A percentile compares a stretch with the other conserved stretches of the same genome.
phyloP scores from a whole-genome alignment of 2,329 filamentous ascomycete genomes.

The Nemania sp. region DNA sequence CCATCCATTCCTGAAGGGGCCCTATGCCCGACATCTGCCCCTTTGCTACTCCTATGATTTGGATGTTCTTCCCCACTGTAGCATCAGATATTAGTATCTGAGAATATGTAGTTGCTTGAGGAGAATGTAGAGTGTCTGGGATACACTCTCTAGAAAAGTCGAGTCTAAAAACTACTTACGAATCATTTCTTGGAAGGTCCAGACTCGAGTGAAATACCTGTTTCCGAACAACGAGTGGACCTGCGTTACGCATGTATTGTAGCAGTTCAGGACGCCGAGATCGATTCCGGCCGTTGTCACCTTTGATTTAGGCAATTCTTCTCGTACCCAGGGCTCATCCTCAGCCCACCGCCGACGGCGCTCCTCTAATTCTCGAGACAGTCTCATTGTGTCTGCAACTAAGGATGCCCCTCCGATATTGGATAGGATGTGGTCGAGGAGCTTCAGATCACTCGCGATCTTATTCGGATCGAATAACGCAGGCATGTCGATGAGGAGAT shows the following conservation, averaged over 20 bases:
- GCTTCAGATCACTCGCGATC: constrained; percentile 50
- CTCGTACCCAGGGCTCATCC: constrained; percentile 21
- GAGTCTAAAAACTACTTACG: constrained; percentile 11
- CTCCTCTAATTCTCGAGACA: constrained; percentile 39
- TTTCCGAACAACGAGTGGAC: constrained; percentile 43
- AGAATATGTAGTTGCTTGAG: not conserved
- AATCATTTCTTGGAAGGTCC: constrained; percentile 51
- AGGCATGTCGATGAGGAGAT: constrained; percentile 50
- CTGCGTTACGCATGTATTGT: constrained; percentile 31
- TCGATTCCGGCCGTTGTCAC: constrained; percentile 34
- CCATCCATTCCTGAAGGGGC: constrained; percentile 35
- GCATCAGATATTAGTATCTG: not conserved
- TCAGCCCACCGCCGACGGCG: constrained; percentile 35
- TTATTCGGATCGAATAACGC: constrained; percentile 49
- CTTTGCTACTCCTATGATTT: constrained; percentile 38
- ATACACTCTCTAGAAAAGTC: not conserved
- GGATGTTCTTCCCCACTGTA: constrained; percentile 47
- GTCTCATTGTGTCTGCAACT: constrained; percentile 40
- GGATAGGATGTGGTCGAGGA: constrained; percentile 55
- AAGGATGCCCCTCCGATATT: constrained; percentile 40
- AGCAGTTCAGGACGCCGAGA: constrained; percentile 37
- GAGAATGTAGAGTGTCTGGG: too few relatives aligned
- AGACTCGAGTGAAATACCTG: constrained; percentile 47
- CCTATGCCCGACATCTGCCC: constrained; percentile 24
- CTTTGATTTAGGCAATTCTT: constrained; percentile 9